Base-by-base conservation (phyloP, 805 yeast genomes). In the Pichia heedii region DNA sequence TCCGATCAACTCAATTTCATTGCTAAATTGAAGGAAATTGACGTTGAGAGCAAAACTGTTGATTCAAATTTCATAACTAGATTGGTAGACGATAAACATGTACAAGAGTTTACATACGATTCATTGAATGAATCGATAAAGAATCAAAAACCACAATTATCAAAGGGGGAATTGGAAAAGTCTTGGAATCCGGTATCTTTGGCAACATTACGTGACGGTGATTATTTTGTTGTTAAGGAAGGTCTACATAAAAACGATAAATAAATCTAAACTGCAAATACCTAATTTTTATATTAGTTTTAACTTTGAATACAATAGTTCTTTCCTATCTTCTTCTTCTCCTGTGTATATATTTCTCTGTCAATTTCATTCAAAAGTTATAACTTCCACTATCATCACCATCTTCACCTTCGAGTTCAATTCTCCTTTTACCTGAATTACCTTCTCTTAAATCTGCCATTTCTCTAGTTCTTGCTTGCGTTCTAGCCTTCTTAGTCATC, bases 401-500 rank as follows among this genome's bases (percentile, higher is more conserved):
- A 3, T 50, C 84, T 20, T 50, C 84, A 21, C 76, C 82, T 33
- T 81, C 84, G 45, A 83, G 57, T 22, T 74, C 77, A 47, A 81
- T 66, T 61, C 80, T 81, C 55, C 90, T 80, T 61, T 81, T 83
- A 42, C 93, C 90, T 8, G 78, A 68, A 49, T 79, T 68, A 53
- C 83, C 76, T 36, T 71, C 71, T 52, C 67, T 57, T n/a, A 78
- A 63, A 9, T 85, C 83, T 3, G 89, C 84, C 54, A 82, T 65
- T 54, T 84, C 81, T 48, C 82, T 77, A 5, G 84, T 73, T n/a
- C 78, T 82, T 15, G 80, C 86, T 67, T 90, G 97, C 53, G 74
- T 78, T 59, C 73, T 74, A 30, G 87, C 95, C 68, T 84, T 88
- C 53, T 72, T 74, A 12, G 95, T 89, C 96, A 93, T 84, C 60